Base-by-base conservation (phyloP, 2,329 filamentous ascomycete species). In the Ceratocystis ficicola region DNA sequence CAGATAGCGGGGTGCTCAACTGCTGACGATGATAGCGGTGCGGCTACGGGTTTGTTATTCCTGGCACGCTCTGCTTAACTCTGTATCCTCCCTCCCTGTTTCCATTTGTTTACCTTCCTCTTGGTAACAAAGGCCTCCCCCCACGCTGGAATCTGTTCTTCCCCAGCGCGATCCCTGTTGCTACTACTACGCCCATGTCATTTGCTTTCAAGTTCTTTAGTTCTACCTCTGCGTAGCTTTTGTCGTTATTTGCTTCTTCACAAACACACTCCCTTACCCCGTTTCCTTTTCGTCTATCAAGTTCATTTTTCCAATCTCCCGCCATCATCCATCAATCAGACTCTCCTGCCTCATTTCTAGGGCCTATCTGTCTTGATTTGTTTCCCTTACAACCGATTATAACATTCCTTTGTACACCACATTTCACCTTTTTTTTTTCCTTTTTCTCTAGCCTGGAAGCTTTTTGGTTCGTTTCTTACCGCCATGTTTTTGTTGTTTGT, bases 1-100 rank as follows among this genome's bases (percentile, higher is more conserved):
- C 66, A 65, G 30, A 67, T 57, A 3, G 17, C 22, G 12, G 28
- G 20, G 15, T 44, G 36, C 69, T 68, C 71, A 41, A 77, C 70
- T 69, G 78, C 28, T 76, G 65, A 71, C 67, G 69, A 69, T 65
- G 68, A 74, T 78, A 68, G 73, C 73, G 15, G 70, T 69, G 15
- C 77, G 70, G 25, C 70, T 71, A 5, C 77, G 77, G 20, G 71
- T 73, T 70, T 79, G 78, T 25, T 71, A 69, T 67, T 75, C 44
- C 50, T 67, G 15, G 63, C 63, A 20, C 44, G 62, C 12, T 64
- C 62, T n/a, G 52, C 28, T 25, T 28, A 30, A 10, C 12, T 44
- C 10, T 15, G 10, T 22, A 20, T 20, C 5, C 44, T 41, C 12
- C 15, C 17, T 28, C 12, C 15, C 17, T 28, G 12, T 5, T 50